Conservation (phyloP, 306 rosid species). For the Pyrus bretschneideri region DNA sequence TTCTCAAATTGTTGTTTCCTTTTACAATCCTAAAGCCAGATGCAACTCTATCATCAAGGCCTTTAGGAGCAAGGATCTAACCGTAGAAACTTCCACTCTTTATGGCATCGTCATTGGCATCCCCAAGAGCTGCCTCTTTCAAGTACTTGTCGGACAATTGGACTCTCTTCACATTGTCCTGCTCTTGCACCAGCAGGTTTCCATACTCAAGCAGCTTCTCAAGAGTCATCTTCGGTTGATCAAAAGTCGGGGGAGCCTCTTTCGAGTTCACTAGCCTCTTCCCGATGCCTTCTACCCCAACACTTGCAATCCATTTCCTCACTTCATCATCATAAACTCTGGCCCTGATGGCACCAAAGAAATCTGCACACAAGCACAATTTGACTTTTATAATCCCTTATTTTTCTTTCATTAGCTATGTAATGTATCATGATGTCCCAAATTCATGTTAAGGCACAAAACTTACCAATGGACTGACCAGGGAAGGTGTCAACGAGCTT, state of each 20-base stretch:
- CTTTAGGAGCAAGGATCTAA: slow-evolving; percentile 32
- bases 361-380: slow-evolving; percentile 33
- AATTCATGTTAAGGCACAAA: not conserved
- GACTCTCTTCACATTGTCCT: slow-evolving; percentile 76
- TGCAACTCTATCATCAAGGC: slow-evolving; percentile 12
- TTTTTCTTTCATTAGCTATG: not conserved
- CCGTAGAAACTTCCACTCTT: slow-evolving; percentile 49
- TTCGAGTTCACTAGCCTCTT: slow-evolving; percentile 65
- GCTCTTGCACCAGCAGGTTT: slow-evolving; percentile 61
- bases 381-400: not conserved
- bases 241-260: slow-evolving; percentile 65
- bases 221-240: slow-evolving; percentile 47
- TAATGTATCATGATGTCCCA: not conserved
- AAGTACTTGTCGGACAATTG: slow-evolving; percentile 63
- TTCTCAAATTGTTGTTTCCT: slow-evolving; percentile 1
- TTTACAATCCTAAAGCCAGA: slow-evolving; percentile 18
- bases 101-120: slow-evolving; percentile 57
- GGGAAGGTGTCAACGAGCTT: slow-evolving; percentile 70
- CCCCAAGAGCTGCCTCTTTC: slow-evolving; percentile 65
- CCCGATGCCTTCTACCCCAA: slow-evolving; percentile 53
- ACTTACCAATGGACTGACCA: slow-evolving; percentile 66
- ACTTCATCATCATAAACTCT: slow-evolving; percentile 74
- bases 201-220: slow-evolving; percentile 58
- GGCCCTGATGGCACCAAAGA: slow-evolving; percentile 73
- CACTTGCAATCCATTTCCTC: slow-evolving; percentile 48